Evolutionary conservation across 2,329 filamentous ascomycete species (phyloP).

Genomic region (Torrubiella hemipterigena): DNA sequence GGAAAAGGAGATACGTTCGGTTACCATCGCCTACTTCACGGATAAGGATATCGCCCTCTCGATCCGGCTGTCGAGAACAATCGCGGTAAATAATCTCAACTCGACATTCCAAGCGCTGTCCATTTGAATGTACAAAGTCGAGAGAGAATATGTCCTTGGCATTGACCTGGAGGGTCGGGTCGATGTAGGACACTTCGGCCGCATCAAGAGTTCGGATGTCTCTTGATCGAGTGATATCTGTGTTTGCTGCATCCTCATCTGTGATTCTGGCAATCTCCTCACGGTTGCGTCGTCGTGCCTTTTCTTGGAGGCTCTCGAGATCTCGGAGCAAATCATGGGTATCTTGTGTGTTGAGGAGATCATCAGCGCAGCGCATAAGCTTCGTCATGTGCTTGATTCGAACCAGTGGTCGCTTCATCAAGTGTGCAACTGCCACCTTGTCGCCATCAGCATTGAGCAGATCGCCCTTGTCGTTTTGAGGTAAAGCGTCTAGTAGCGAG

Average conservation of each 20-base stretch:
- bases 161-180: constrained; percentile 68
- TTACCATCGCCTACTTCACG: constrained; percentile 73
- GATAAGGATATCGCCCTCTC: constrained; percentile 76
- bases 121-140: constrained; percentile 75
- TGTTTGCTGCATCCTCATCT: constrained; percentile 77
- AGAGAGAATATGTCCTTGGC: constrained; percentile 86
- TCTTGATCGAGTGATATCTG: constrained; percentile 69
- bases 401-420: constrained; percentile 80
- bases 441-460: constrained; percentile 67
- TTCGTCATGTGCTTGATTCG: constrained; percentile 81
- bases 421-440: constrained; percentile 84
- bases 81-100: constrained; percentile 82
- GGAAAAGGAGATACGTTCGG: constrained; percentile 73
- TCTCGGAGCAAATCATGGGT: constrained; percentile 26
- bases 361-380: constrained; percentile 59
- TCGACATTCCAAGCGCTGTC: constrained; percentile 79
- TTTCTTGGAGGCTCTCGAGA: constrained; percentile 64
- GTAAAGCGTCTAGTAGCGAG: constrained; percentile 46
- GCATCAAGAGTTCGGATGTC: constrained; percentile 68
- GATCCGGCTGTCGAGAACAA: constrained; percentile 52
- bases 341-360: constrained; percentile 36
- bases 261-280: constrained; percentile 60
- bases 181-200: constrained; percentile 57
- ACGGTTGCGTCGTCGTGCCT: constrained; percentile 52
- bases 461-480: constrained; percentile 52